These are phyloP conservation scores for Oxytropis ochrocephala DNA, from an alignment of 306 rosid species.

Conservation along the genomic window DNA sequence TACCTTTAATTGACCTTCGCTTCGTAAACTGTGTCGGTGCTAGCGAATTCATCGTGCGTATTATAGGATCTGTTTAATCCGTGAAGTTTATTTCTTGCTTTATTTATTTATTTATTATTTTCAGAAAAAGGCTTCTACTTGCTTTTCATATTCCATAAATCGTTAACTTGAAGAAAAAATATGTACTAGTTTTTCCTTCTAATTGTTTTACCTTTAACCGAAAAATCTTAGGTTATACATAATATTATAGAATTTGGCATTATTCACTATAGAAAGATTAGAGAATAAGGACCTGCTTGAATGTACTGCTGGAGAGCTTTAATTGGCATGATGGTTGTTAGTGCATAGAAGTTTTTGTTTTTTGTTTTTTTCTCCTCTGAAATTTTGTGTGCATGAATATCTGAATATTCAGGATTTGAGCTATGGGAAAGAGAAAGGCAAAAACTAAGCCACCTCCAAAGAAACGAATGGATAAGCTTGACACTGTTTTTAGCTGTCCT, in stretches of 20 bases:
- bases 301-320: neutral
- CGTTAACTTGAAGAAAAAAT: neutral
- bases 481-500: conserved; percentile 93
- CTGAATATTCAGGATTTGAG: conserved; percentile 29
- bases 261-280: neutral
- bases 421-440: conserved; percentile 92
- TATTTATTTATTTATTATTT: neutral
- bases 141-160: neutral
- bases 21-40: neutral
- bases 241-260: neutral
- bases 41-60: neutral
- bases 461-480: conserved; percentile 96
- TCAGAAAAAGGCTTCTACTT: neutral
- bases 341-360: neutral
- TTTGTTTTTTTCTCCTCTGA: neutral
- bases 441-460: conserved; percentile 88
- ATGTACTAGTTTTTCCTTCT: neutral
- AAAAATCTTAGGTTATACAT: neutral
- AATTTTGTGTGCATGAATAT: conserved; percentile 5
- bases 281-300: neutral
- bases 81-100: neutral
- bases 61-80: neutral
- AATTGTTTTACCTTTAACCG: neutral
- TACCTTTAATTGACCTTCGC: neutral
- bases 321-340: neutral